Evolutionary conservation across 345 rosid species (phyloP).

Genomic region (Syzygium jambos): DNA sequence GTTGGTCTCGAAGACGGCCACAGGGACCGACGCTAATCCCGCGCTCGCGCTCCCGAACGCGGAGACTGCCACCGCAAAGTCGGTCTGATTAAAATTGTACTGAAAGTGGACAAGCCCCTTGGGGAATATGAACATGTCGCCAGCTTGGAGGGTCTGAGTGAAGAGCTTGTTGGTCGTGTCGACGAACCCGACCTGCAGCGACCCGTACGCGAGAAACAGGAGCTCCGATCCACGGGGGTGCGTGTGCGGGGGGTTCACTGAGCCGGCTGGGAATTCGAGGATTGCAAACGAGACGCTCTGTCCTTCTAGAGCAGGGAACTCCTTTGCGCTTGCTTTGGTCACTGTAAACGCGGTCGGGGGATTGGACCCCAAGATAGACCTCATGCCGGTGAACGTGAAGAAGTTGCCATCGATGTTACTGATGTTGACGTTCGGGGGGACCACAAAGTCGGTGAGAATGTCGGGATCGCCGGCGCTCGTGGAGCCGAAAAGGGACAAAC

Average conservation of each 20-base stretch:
- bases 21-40: slow-evolving; percentile 9
- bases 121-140: slow-evolving; percentile 19
- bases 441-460: slow-evolving; percentile 11
- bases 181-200: slow-evolving; percentile 14
- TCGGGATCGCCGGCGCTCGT: slow-evolving; percentile 7
- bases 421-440: neutral
- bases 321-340: slow-evolving; percentile 2
- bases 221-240: slow-evolving; percentile 20
- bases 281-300: slow-evolving; percentile 16
- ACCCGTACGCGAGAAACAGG: slow-evolving; percentile 1
- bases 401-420: neutral
- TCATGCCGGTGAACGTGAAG: slow-evolving; percentile 13
- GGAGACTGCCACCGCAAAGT: slow-evolving; percentile 2
- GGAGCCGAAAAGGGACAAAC: neutral
- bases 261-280: slow-evolving; percentile 6
- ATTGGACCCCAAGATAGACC: neutral
- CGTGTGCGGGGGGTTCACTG: slow-evolving; percentile 15
- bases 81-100: neutral
- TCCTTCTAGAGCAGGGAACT: slow-evolving; percentile 18
- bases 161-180: slow-evolving; percentile 18
- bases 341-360: neutral
- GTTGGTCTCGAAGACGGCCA: slow-evolving; percentile 1
- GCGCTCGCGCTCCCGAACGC: slow-evolving; percentile 19
- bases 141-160: slow-evolving; percentile 4
- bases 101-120: slow-evolving; percentile 19